These are phyloP conservation scores for Tolypocladium amazonense DNA, from an alignment of 2,329 filamentous ascomycete species.

Conservation along the genomic window DNA sequence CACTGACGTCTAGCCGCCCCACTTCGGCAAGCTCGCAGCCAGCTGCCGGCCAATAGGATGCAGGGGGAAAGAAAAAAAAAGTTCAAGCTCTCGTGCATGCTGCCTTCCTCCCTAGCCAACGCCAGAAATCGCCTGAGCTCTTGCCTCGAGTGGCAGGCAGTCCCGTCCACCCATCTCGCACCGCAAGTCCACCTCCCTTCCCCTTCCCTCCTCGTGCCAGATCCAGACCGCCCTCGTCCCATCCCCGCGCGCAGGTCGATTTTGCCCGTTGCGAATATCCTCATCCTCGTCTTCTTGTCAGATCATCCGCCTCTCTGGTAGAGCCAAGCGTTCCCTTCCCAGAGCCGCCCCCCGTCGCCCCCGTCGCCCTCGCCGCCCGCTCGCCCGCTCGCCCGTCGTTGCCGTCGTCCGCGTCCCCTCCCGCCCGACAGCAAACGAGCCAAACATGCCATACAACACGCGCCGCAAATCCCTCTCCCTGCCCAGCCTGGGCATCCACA, in stretches of 20 bases:
- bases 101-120: constrained; percentile 13
- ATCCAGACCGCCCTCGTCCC: constrained; percentile 4
- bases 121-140: constrained; percentile 14
- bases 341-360: no score
- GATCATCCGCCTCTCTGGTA: neutral
- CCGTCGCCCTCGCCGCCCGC: no score
- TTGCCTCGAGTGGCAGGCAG: neutral
- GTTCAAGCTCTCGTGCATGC: constrained; percentile 24
- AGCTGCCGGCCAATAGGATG: constrained; percentile 21
- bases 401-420: neutral
- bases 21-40: constrained; percentile 23
- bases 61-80: constrained; percentile 23
- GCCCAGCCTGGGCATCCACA: constrained; percentile 83
- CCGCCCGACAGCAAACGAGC: constrained; percentile 1
- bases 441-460: constrained; percentile 83
- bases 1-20: constrained; percentile 21
- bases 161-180: neutral
- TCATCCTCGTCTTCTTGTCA: neutral
- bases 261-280: neutral
- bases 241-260: neutral
- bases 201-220: constrained; percentile 1
- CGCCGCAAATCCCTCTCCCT: constrained; percentile 91
- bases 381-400: no score
- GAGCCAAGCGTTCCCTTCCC: neutral
- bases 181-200: constrained; percentile 1